These are phyloP conservation scores for Drosera capensis DNA, from an alignment of 148 eudicot species.

Conservation along the genomic window DNA sequence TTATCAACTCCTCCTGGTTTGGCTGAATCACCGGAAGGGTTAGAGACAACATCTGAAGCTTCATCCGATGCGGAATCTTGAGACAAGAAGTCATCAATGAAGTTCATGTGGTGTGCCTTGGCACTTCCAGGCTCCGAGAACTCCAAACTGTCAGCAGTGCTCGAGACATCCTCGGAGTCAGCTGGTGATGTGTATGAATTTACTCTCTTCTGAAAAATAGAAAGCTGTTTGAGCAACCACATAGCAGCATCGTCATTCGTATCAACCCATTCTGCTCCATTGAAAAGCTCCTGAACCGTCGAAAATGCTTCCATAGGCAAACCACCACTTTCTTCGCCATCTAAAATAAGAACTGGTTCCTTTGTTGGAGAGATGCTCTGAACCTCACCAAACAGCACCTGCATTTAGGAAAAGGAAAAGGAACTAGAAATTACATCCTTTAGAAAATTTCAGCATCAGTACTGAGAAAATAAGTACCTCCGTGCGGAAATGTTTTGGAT, in stretches of 20 bases:
- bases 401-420: constrained; percentile 8
- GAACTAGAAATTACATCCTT: not conserved
- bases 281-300: constrained; percentile 88
- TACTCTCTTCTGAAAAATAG: constrained; percentile 47
- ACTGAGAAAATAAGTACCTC: constrained; percentile 38
- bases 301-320: constrained; percentile 98
- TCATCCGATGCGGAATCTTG: constrained; percentile 62
- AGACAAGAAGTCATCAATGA: constrained; percentile 60
- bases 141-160: constrained; percentile 82
- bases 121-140: constrained; percentile 65
- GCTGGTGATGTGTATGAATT: constrained; percentile 74
- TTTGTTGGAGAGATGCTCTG: constrained; percentile 62
- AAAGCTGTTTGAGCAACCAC: constrained; percentile 87
- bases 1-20: constrained; percentile 13
- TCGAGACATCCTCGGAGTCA: constrained; percentile 90
- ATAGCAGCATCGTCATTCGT: constrained; percentile 78
- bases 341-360: constrained; percentile 54
- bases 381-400: constrained; percentile 94
- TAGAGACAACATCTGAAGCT: constrained; percentile 32
- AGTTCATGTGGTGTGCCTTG: constrained; percentile 25
- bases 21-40: constrained; percentile 19
- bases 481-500: constrained; percentile 90
- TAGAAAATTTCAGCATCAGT: not conserved
- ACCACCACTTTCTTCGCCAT: constrained; percentile 88
- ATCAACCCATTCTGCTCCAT: constrained; percentile 84